Evolutionary conservation across 345 rosid genomes (phyloP).

Genomic region (Atalantia buxifolia): DNA sequence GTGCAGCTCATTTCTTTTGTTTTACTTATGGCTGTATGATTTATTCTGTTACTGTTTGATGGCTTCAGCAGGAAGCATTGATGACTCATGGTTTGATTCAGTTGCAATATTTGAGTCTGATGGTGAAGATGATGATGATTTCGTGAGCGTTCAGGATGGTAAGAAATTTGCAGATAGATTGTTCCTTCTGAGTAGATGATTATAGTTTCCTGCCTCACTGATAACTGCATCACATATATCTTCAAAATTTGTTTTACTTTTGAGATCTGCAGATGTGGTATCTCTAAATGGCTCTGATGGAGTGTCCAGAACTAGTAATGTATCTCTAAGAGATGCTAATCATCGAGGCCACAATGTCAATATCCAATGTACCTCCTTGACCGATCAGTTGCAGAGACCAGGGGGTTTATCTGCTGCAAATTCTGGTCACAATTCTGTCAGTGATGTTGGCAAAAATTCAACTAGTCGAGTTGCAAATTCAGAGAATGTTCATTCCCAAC

Average conservation of each 20-base stretch:
- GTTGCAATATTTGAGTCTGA: conserved; percentile 68
- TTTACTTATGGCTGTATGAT: background rate
- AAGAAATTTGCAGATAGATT: conserved; percentile 14
- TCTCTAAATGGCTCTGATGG: conserved; percentile 62
- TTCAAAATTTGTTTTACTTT: background rate
- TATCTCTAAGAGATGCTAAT: conserved; percentile 34
- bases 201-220: background rate
- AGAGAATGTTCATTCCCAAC: conserved; percentile 28
- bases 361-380: conserved; percentile 22
- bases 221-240: background rate
- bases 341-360: conserved; percentile 29
- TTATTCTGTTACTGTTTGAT: conserved; percentile 11
- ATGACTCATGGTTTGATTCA: conserved; percentile 78
- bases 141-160: conserved; percentile 83
- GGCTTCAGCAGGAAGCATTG: conserved; percentile 50
- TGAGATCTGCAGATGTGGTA: conserved; percentile 46
- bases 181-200: background rate
- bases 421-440: conserved; percentile 31
- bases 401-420: conserved; percentile 35
- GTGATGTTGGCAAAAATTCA: conserved; percentile 23
- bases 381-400: conserved; percentile 35
- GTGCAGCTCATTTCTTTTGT: background rate
- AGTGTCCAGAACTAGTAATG: conserved; percentile 44
- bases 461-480: conserved; percentile 28
- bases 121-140: conserved; percentile 64